A percentile compares a stretch with the other conserved stretches of the same genome.
phyloP scores from a whole-genome alignment of 305 asterid genomes.

The Solanum hybrid region DNA sequence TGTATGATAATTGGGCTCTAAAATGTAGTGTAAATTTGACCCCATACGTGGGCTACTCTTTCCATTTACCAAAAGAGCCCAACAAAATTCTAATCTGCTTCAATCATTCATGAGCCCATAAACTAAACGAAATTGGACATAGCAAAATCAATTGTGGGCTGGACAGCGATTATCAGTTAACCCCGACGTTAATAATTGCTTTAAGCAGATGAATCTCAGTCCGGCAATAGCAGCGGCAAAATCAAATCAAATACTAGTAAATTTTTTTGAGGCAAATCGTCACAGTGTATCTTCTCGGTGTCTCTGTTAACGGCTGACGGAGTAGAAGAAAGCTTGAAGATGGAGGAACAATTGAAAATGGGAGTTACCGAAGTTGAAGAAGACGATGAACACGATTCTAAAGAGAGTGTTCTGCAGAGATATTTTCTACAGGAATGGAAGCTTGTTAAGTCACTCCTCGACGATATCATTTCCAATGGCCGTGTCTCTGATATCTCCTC shows the following conservation, averaged over 20 bases:
- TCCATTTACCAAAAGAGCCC: background rate
- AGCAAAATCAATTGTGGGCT: background rate
- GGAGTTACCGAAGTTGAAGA: conserved; percentile 15
- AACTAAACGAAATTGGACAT: background rate
- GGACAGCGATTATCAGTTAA: background rate
- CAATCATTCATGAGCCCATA: background rate
- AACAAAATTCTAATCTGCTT: background rate
- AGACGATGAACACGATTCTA: conserved; percentile 79
- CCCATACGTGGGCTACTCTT: background rate
- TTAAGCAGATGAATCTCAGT: background rate
- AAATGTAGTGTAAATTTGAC: no score
- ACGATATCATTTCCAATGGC: conserved; percentile 59
- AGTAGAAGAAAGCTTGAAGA: background rate
- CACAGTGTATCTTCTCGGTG: background rate
- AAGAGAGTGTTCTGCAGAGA: conserved; percentile 61
- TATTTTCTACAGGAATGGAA: conserved; percentile 93
- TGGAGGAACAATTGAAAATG: background rate
- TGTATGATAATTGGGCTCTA: no score
- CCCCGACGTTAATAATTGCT: background rate
- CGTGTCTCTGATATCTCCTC: conserved; percentile 59
- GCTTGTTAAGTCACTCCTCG: conserved; percentile 68
- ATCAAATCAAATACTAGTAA: background rate
- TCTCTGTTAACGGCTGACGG: background rate
- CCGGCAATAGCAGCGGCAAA: conserved; percentile 4
- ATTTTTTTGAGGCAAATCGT: background rate